Conservation (phyloP, 225 moss, liverwort and hornwort genomes). For the Ulota crispa region DNA sequence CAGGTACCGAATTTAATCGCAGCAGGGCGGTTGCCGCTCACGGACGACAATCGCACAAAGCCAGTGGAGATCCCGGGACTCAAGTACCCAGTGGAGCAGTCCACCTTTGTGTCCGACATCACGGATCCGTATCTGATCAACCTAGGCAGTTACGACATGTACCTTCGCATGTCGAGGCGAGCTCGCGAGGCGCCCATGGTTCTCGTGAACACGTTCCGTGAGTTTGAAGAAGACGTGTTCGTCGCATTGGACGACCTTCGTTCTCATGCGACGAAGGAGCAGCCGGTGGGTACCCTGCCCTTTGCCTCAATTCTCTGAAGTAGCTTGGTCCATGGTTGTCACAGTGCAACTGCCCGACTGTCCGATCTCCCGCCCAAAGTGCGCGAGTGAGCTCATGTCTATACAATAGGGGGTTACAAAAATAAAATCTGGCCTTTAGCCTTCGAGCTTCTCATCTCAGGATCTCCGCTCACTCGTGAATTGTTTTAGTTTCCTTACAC, state of each 20-base stretch:
- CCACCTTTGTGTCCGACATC: neutral
- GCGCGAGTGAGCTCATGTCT: too few species aligned
- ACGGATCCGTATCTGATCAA: neutral
- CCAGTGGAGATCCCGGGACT: neutral
- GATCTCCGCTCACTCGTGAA: too few species aligned
- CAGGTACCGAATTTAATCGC: conserved; percentile 23
- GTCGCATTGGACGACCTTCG: neutral
- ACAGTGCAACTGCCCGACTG: too few species aligned
- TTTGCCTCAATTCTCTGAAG: too few species aligned
- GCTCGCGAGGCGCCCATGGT: neutral
- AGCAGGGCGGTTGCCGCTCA: neutral
- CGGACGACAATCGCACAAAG: neutral
- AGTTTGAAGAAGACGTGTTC: conserved; percentile 1
- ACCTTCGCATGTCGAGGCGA: neutral
- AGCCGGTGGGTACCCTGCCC: accelerated
- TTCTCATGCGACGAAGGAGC: accelerated
- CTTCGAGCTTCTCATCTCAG: too few species aligned
- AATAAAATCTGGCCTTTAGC: too few species aligned
- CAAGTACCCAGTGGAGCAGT: neutral
- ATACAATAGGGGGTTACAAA: too few species aligned
- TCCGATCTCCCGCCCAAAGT: too few species aligned
- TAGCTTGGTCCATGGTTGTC: too few species aligned
- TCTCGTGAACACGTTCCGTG: conserved; percentile 4
- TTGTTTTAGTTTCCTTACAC: too few species aligned
- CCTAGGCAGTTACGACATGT: neutral